Conservation (phyloP, 1,284 basidiomycete genomes). For the Cryptococcus jaspeensis region DNA sequence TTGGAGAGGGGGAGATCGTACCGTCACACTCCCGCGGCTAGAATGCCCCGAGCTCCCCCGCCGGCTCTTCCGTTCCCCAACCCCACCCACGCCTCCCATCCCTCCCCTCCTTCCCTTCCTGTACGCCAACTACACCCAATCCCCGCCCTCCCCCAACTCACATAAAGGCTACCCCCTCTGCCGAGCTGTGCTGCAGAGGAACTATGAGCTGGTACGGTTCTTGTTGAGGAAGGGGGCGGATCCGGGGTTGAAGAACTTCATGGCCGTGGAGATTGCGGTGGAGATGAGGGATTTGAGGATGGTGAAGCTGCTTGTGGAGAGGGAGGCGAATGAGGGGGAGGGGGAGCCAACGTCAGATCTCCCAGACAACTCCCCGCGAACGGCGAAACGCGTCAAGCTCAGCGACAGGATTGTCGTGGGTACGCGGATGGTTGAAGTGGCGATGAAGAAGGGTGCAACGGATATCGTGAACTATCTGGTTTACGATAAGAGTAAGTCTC, state of each 20-base stretch:
- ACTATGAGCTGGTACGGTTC: slow-evolving; percentile 64
- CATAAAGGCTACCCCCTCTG: slow-evolving; percentile 74
- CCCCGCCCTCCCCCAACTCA: slow-evolving; percentile 59
- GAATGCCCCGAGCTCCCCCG: slow-evolving; percentile 41
- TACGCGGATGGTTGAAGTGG: slow-evolving; percentile 32
- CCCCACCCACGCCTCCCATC: slow-evolving; percentile 17
- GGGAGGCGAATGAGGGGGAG: slow-evolving; percentile 38
- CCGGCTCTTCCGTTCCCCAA: slow-evolving; percentile 36
- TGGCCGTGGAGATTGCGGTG: slow-evolving; percentile 74
- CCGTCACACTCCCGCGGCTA: slow-evolving; percentile 7
- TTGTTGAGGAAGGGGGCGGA: slow-evolving; percentile 70
- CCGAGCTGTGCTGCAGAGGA: slow-evolving; percentile 66
- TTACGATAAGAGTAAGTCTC: slow-evolving; percentile 63
- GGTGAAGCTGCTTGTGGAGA: slow-evolving; percentile 72
- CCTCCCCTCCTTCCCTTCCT: slow-evolving; percentile 48
- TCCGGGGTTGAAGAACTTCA: slow-evolving; percentile 60
- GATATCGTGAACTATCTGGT: slow-evolving; percentile 68
- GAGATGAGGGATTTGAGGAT: slow-evolving; percentile 62
- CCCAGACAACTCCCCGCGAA: not conserved
- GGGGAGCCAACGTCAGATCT: slow-evolving; percentile 17
- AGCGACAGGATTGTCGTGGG: slow-evolving; percentile 27
- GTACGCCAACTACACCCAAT: slow-evolving; percentile 36
- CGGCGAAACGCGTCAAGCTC: slow-evolving; percentile 19
- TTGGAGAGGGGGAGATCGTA: too few relatives aligned
- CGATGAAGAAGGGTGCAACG: slow-evolving; percentile 58